Evolutionary conservation across 2,329 filamentous ascomycete genomes (phyloP), one percentile per base, ranked within the genome.

Genomic region (Aspergillus versicolor): DNA sequence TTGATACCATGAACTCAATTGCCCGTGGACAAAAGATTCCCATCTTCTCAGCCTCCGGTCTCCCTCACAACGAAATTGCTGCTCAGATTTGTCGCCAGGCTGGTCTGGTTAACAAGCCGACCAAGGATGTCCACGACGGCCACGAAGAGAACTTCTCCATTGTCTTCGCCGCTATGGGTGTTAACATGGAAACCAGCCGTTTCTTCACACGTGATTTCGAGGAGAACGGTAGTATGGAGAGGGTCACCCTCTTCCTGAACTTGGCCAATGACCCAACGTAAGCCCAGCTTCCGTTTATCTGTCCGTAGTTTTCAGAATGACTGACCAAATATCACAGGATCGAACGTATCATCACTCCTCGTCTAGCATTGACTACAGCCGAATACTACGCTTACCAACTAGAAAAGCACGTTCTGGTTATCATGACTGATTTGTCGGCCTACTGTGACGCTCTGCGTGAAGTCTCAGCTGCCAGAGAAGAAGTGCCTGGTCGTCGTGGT

Each of bases 331-430:
- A 17, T 30, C 7, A 22, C 67, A 95, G 91, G 52, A 99, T 99
- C 77, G 94, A 99, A 80, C 94, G 94, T 88, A 99, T 99, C 75
- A 99, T 99, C 75, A 99, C 94, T 53, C 94, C 94, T 75, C 94
- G 94, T 86, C 89, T 99, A 61, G 94, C 94, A 53, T 85, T 99
- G 64, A 99, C 94, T 49, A 99, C 95, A 24, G 94, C 94, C 77
- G 94, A 99, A 79, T 99, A 99, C 86, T 99, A 97, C 78, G 94
- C 94, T 74, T 99, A 99, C 82, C 94, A 99, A 79, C 87, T 99
- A 66, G 94, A 99, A 85, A 99, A 99, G 86, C 94, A 99, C 85
- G 94, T 99, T 61, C 80, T 99, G 65, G 94, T 99, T 72, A 99
- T 99, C 77, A 87, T 99, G 74, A 99, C 95, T 54, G 94, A 99